Evolutionary conservation across 306 rosid genomes (phyloP), one percentile per base, ranked within the genome.

Genomic region (Begonia loranthoides): DNA sequence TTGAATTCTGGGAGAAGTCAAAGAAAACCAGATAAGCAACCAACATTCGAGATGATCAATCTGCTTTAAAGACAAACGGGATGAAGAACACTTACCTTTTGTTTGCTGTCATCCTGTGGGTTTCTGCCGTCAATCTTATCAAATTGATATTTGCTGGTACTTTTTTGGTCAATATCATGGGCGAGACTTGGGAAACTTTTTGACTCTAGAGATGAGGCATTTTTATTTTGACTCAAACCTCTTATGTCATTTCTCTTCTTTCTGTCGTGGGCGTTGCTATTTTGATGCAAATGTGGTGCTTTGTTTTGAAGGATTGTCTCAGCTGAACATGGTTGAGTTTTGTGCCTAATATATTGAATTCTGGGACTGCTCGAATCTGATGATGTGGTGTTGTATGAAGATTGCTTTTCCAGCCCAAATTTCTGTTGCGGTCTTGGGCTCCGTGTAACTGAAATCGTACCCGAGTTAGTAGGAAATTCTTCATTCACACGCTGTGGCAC

Each of bases 341-440:
- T 50, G 50, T 69, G 74, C 55, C 64, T 59, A 15, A 56, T 66
- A 55, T 58, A 16, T 40, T 70, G 75, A 52, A 69, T 79, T 64
- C 65, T 74, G 28, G 51, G 61, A 64, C 66, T 57, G 63, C 67
- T 58, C 63, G 89, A 67, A 66, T 71, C 76, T 36, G 76, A 73
- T 40, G 71, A 56, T 50, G 77, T 49, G 59, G 55, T 65, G 56
- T 52, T 43, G 15, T 73, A 77, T 28, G 62, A 62, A 33, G 88
- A 77, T 66, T 73, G 75, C 77, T 70, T 84, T 54, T 84, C 93
- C 72, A 72, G 41, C 36, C 74, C 86, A 60, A 68, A 64, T 67
- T 67, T 73, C 57, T 75, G 70, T 50, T 69, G 81, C 48, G 58
- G 34, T 70, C 83, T 78, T 6, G 90, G 84, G 81, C 90, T 82